Conservation (phyloP, 768 basidiomycete species). For the Psilocybe cyanescens region DNA sequence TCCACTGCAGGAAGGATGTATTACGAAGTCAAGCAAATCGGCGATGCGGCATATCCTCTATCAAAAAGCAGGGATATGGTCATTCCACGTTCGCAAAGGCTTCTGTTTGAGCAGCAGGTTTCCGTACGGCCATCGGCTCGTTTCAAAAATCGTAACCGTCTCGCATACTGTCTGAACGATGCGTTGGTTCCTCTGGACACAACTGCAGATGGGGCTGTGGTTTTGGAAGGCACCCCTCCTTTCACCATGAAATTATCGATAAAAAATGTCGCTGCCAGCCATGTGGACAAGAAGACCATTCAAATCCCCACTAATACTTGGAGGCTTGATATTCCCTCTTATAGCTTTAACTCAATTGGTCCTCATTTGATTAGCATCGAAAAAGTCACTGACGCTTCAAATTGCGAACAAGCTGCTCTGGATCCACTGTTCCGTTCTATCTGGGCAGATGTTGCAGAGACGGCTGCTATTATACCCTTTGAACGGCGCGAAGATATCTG, state of each 20-base stretch:
- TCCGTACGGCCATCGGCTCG: slow-evolving; percentile 78
- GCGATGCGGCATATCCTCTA: slow-evolving; percentile 84
- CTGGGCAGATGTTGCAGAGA: slow-evolving; percentile 95
- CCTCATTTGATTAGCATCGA: slow-evolving; percentile 82
- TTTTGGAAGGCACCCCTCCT: slow-evolving; percentile 84
- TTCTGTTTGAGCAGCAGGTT: slow-evolving; percentile 87
- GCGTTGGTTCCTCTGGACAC: slow-evolving; percentile 58
- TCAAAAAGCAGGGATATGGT: slow-evolving; percentile 62
- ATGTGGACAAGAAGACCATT: slow-evolving; percentile 60
- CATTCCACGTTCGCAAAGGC: slow-evolving; percentile 69
- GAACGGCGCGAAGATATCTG: slow-evolving; percentile 82
- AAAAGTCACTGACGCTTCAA: slow-evolving; percentile 77
- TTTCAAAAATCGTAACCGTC: slow-evolving; percentile 68
- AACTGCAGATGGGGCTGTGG: slow-evolving; percentile 59
- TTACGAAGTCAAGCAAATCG: slow-evolving; percentile 90
- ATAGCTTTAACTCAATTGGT: slow-evolving; percentile 78
- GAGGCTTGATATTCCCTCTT: slow-evolving; percentile 72
- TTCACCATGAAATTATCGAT: slow-evolving; percentile 79
- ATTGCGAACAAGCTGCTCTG: slow-evolving; percentile 75
- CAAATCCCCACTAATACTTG: slow-evolving; percentile 55
- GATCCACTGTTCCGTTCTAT: slow-evolving; percentile 64
- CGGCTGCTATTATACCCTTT: slow-evolving; percentile 88
- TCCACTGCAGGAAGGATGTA: slow-evolving; percentile 78
- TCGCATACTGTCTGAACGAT: slow-evolving; percentile 80
- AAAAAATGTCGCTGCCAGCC: slow-evolving; percentile 75